A percentile compares a stretch with the other conserved stretches of the same genome.
phyloP scores from a whole-genome alignment of 176 grass and related monocot genomes.

The Aegilops speltoides region DNA sequence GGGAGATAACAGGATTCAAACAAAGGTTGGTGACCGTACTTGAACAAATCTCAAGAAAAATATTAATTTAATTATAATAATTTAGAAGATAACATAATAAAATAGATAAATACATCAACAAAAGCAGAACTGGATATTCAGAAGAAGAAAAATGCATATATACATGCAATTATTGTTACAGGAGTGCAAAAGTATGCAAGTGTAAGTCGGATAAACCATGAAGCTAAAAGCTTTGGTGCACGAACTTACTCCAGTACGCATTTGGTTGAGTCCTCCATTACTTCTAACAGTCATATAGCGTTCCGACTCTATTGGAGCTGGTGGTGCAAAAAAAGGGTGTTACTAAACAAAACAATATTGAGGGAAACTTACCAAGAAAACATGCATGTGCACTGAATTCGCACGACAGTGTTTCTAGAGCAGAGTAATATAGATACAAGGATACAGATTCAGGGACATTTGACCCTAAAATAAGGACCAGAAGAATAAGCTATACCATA shows the following conservation, averaged over 20 bases:
- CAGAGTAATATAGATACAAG: background rate
- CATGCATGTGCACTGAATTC: background rate
- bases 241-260: slow-evolving; percentile 93
- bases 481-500: background rate
- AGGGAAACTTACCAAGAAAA: background rate
- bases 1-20: slow-evolving; percentile 27
- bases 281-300: slow-evolving; percentile 89
- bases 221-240: background rate
- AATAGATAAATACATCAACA: background rate
- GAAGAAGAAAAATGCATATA: background rate
- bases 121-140: slow-evolving; percentile 15
- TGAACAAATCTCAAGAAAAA: background rate
- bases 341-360: slow-evolving; percentile 4
- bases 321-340: slow-evolving; percentile 19
- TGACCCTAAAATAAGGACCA: background rate
- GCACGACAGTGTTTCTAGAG: background rate
- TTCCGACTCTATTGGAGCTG: slow-evolving; percentile 51
- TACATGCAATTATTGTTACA: background rate
- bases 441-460: background rate
- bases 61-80: slow-evolving; percentile 4
- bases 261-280: slow-evolving; percentile 97
- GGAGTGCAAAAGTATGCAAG: slow-evolving; percentile 9
- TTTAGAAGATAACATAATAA: background rate
- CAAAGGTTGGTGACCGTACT: background rate
- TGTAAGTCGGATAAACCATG: slow-evolving; percentile 7